Base-by-base conservation (phyloP, 306 rosid genomes). In the Luffa acutangula region DNA sequence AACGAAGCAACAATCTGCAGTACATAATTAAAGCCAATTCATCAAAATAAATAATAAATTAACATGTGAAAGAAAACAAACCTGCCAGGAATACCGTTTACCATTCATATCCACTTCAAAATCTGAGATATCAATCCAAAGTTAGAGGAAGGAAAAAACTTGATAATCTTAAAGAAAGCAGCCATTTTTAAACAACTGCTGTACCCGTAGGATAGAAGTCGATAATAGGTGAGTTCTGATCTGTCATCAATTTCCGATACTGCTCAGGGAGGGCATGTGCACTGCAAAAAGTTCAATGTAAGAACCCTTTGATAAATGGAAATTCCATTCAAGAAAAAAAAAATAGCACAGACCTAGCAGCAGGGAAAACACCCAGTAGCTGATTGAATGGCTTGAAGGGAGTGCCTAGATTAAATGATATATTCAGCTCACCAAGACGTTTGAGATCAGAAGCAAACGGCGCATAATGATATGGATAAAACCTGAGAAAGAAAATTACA, bases 21-120 rank as follows among this genome's bases (percentile, higher is more conserved):
- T 53, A 20, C 46, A 64, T 18, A 10, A 37, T 7, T 42, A 57
- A 31, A 46, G 71, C 45, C 72, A 63, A 2, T 39, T 33, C 69
- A 54, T 39, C 58, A 75, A 17, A 75, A 6, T 45, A 52, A 58
- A 78, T 20, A 18, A 45, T 10, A 82, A 84, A 6, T 37, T 41
- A n/a, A 54, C 20, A 52, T 34, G 54, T 72, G 48, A 74, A 65
- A 58, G 13, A 36, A 83, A 86, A 77, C 77, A 41, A 81, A 96
- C 99, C 99, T 91, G 96, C 99, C 99, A 96, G 20, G 98, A 86
- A 84, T 6, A 96, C 72, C 99, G 97, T 88, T 93, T 96, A 14
- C 99, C 99, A 83, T 93, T 96, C 99, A 96, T 96, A 88, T 96
- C 99, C 84, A 96, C 99, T 71, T 96, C 98, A 85, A 96, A 96